Evolutionary conservation across 2,329 filamentous ascomycete genomes (phyloP), one percentile per base, ranked within the genome.

Genomic region (Xylaria multiplex): DNA sequence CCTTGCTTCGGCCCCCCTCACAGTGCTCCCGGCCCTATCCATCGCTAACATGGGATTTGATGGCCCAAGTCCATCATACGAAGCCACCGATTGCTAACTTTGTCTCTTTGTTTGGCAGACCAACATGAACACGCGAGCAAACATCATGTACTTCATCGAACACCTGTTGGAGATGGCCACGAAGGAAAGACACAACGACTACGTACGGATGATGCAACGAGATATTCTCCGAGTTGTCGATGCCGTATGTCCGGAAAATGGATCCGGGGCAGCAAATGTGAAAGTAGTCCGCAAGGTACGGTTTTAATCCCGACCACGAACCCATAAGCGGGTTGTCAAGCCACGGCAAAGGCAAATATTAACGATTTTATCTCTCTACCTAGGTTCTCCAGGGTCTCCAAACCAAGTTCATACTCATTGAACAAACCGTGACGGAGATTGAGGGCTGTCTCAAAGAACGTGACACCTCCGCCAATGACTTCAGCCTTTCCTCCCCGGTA

Each of bases 71-170:
- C 37, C 14, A 43, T 27, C 13, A 13, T 13, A 19, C 11, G 14
- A 30, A 55, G 42, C 55, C 27, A 54, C 54, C 56, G 22, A n/a
- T 52, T 16, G 48, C 61, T 70, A 37, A 66, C 67, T 45, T 59
- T 16, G 3, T 22, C 42, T 53, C 11, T 40, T 27, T 32, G 19
- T 60, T 6, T 22, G 45, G 65, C 61, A 94, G 87, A 97, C 93
- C 72, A 95, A 92, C 71, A 97, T 99, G 91, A 99, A 99, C 80
- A 97, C 91, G 58, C 87, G 95, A 67, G 96, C 96, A 65, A 99
- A 99, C 78, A 98, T 99, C 78, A 97, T 99, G 91, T 99, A 97
- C 81, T 99, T 99, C 80, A 91, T 99, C 76, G 95, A 98, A 76
- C 91, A 95, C 72, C 92, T 99, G 72, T 92, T 96, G 77, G 95